Base-by-base conservation (phyloP, 495 filamentous ascomycete species). In the Alectoria sarmentosa region DNA sequence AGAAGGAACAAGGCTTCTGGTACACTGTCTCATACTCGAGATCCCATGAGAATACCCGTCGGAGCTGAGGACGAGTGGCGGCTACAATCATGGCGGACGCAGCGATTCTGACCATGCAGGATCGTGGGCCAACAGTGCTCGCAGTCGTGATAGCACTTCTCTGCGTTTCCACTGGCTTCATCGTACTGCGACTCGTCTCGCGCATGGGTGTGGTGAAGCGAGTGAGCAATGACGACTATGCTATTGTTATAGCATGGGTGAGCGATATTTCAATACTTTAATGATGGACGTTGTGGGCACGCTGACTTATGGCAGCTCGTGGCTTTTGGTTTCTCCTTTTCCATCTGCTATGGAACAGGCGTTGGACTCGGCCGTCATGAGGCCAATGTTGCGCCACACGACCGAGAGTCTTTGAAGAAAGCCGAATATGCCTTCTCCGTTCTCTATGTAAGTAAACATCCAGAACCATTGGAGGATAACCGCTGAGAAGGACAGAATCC, bases 181-280 rank as follows among this genome's bases (percentile, higher is more conserved):
- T 95, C 62, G 79, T 78, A 34, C 80, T 89, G 4, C 83, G 91
- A 30, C 79, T 95, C 61, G 69, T 90, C 37, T 91, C 89, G 44
- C 83, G 91, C 32, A 78, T 85, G 55, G 85, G 82, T 38, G 86
- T 98, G 42, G 86, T 95, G 56, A 84, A 83, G 66, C 83, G 77
- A 63, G 74, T 92, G 19, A 81, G 80, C 37, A 78, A 79, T 72
- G 90, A 96, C 73, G 93, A 98, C 76, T 91, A 90, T 76, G 82
- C 90, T 69, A 96, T 98, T 66, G 71, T 91, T 30, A 49, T 91
- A 64, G 91, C 92, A 67, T 96, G 90, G 92, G 81, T 91, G 78
- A 68, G 78, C 55, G 11, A 52, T 30, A 48, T 52, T 8, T 28
- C 54, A 32, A 11, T 11, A 0, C 30, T 15, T 54, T 57, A 7